A percentile compares a stretch with the other conserved stretches of the same genome.
Evolutionary conservation across 768 basidiomycete species (phyloP).

Genomic region (Piloderma croceum): DNA sequence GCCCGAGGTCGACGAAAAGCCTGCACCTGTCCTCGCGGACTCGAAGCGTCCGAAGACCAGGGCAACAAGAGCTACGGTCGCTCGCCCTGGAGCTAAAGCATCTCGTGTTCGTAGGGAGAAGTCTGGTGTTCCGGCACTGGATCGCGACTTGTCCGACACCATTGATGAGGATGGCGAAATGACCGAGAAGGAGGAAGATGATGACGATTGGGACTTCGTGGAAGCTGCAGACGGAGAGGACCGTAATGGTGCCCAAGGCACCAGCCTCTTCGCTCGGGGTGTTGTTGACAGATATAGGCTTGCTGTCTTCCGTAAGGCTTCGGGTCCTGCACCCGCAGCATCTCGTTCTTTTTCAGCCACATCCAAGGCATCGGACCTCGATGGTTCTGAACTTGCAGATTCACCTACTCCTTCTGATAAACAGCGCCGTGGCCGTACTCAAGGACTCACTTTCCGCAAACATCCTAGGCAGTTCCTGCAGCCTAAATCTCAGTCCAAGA

Average conservation of each 20-base stretch:
- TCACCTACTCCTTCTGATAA: slow-evolving; percentile 45
- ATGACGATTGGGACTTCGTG: slow-evolving; percentile 91
- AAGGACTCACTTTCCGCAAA: slow-evolving; percentile 68
- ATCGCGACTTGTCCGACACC: slow-evolving; percentile 60
- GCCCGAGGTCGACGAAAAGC: slow-evolving; percentile 21
- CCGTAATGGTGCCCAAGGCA: slow-evolving; percentile 71
- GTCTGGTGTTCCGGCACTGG: slow-evolving; percentile 77
- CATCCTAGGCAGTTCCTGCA: slow-evolving; percentile 67
- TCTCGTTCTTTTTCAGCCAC: slow-evolving; percentile 52
- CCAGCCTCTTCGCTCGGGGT: slow-evolving; percentile 84
- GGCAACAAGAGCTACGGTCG: slow-evolving; percentile 11
- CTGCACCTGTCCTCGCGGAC: slow-evolving; percentile 13
- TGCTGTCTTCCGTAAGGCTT: slow-evolving; percentile 80
- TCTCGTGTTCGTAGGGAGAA: slow-evolving; percentile 61
- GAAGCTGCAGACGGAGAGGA: slow-evolving; percentile 80
- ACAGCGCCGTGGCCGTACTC: slow-evolving; percentile 64
- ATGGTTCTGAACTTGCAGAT: slow-evolving; percentile 32
- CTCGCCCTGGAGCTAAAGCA: slow-evolving; percentile 20
- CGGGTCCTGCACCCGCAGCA: slow-evolving; percentile 44
- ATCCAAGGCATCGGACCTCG: slow-evolving; percentile 49
- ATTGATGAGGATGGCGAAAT: slow-evolving; percentile 41
- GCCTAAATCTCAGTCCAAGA: slow-evolving; percentile 52
- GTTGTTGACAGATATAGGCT: slow-evolving; percentile 85
- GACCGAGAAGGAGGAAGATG: slow-evolving; percentile 47
- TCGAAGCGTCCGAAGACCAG: slow-evolving; percentile 30